Evolutionary conservation across 441 rosid species (phyloP), one percentile per base, ranked within the genome.

Genomic region (Gossypium davidsonii): DNA sequence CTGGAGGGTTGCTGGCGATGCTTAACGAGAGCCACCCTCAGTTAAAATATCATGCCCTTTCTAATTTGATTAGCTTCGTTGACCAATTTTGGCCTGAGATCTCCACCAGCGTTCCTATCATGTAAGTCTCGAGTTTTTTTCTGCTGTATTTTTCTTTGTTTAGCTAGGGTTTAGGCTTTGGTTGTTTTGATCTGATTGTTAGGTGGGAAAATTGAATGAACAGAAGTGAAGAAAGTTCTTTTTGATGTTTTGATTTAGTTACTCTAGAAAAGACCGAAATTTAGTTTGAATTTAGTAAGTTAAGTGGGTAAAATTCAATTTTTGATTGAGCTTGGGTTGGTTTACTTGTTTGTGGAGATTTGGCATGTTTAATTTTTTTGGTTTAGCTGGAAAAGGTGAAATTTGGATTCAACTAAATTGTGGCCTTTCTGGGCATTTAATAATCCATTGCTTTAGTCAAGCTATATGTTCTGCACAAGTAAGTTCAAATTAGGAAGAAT

Each of bases 51-150:
- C 98, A 95, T 76, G 97, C 98, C 2, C 96, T 95, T 71, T 78
- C 83, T 11, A 83, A 88, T 76, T 93, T 95, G 80, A 95, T 91
- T 73, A 87, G 82, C 79, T 88, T 85, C 57, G 98, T 95, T 9
- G 97, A 95, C 79, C 92, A 75, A 60, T 91, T 89, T 84, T 95
- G 98, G 98, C 98, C 95, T 0, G 98, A 95, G 95, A 95, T 95
- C 82, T 95, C 98, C 55, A 95, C 99, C 49, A 91, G 97, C 83
- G 97, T 95, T 14, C 92, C 99, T 12, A 84, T 91, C 65, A 95
- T 95, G 99, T 95, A 89, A 15, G 25, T 25, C 57, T 21, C 0
- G 9, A 66, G 20, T 49, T 15, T 23, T 44, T 67, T 69, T 60
- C 58, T 37, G 49, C 23, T 12, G 2, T 62, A 20, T 58, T 61